Evolutionary conservation across 192 early-diverging fungal genomes (phyloP), one percentile per base, ranked within the genome.

Genomic region (Podila verticillata): DNA sequence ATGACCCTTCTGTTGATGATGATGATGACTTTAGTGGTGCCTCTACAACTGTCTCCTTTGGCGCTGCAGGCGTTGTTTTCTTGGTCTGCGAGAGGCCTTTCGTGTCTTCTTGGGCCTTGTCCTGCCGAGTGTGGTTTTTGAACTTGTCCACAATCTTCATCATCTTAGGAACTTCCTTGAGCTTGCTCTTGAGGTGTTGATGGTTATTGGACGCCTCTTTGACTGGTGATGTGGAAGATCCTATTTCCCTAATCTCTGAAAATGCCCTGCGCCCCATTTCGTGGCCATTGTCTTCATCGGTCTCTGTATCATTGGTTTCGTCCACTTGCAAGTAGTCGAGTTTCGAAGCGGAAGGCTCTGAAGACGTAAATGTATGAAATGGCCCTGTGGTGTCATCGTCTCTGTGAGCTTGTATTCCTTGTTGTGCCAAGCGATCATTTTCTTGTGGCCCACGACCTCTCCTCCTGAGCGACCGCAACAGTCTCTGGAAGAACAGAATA

Each of bases 121-220:
- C 57, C 13, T 65, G 22, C 0, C 30, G 36, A 1, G 48, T 31
- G 31, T 73, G 71, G 39, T 34, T 31, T n/a, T 39, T 66, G 57
- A 73, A 60, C 63, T 48, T 65, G 58, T 73, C 64, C 28, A 73
- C 47, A 26, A 73, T 48, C 13, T 73, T 73, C 63, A 66, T 73
- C 57, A 66, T 66, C 22, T 73, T 73, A 22, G 69, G 61, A 5
- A 63, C 61, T 13, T 26, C 48, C 34, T 35, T 62, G 48, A 59
- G 47, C 29, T 65, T 39, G 24, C 24, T n/a, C 47, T 20, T 39
- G 63, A 30, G 63, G 7, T n/a, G 61, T 10, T 13, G 26, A 13
- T 65, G 29, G 47, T 17, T 65, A 19, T n/a, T 5, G 8, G 15
- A 7, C 15, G 22, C 4, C 1, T 24, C 4, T n/a, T 13, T 4